phyloP scores from a whole-genome alignment of 805 yeast genomes.

The Metschnikowia lochheadii region DNA sequence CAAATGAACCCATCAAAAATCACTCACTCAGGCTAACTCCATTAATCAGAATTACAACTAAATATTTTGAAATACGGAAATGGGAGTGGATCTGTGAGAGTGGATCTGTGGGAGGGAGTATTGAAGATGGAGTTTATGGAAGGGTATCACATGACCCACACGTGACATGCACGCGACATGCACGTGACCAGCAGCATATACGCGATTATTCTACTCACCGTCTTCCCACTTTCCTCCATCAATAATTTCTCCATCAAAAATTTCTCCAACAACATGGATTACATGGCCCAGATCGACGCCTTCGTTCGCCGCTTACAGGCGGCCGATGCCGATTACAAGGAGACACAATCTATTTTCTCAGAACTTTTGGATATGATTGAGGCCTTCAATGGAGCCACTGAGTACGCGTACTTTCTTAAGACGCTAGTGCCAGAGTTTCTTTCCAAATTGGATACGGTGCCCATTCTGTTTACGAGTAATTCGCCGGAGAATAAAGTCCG shows the following conservation, averaged over 20 bases:
- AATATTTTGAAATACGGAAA: too few species aligned
- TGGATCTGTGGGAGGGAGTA: too few species aligned
- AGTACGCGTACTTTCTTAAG: conserved; percentile 72
- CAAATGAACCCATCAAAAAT: too few species aligned
- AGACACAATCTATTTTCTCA: conserved; percentile 64
- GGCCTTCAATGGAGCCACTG: conserved; percentile 73
- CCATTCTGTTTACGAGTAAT: conserved; percentile 62
- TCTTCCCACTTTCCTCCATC: conserved; percentile 4
- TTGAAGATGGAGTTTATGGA: too few species aligned
- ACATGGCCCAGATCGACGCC: conserved; percentile 57
- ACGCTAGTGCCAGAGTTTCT: conserved; percentile 68
- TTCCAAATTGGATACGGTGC: conserved; percentile 58
- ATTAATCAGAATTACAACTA: too few species aligned
- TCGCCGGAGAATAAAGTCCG: conserved; percentile 78
- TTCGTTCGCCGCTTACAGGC: conserved; percentile 63
- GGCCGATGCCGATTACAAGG: conserved; percentile 48
- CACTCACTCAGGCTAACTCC: too few species aligned
- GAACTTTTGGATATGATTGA: conserved; percentile 87
- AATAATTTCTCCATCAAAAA: too few species aligned
- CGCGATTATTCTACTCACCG: background rate
- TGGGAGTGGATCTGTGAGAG: too few species aligned
- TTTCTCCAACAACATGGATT: conserved; percentile 31
- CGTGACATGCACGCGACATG: background rate
- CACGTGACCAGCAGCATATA: conserved; percentile 10
- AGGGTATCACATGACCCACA: background rate